Base-by-base conservation (phyloP, 352 stramenopile genomes). In the Globisporangium paroecandrum region DNA sequence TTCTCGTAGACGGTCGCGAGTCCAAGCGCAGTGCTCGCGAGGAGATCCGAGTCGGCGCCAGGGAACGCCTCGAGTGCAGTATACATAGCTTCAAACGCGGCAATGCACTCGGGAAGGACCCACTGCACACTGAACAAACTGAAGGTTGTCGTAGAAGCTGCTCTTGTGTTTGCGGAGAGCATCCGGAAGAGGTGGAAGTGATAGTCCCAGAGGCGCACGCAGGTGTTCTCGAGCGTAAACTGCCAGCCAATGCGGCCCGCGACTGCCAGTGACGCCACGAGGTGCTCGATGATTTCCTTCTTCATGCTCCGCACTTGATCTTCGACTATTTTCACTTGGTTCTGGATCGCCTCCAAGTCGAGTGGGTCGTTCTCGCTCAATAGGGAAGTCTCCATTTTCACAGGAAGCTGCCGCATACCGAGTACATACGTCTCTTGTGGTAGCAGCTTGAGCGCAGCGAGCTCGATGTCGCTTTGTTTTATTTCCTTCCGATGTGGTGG, bases 151-250 rank as follows among this genome's bases (percentile, higher is more conserved):
- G n/a, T 34, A 38, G 15, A 49, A 15, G 20, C n/a, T 25, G 55
- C 10, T 54, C 20, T 54, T 12, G 7, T 25, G 5, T 25, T 43
- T 4, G 58, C 22, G 3, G 43, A 41, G n/a, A 60, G 65, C 59
- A 84, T 72, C 2, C 83, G 68, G 62, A 97, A 91, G 10, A 97
- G 60, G 55, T 96, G 89, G 20, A 97, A 91, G 63, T 98, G 92
- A 56, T 93, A 94, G 69, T 98, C 97, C 89, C 89, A 97, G n/a
- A 97, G 58, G 65, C 91, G 94, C 18, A 91, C 83, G 18, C 82
- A 89, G 1, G 79, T 88, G 65, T 95, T 97, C 41, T 97, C 83
- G 12, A 97, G 62, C 3, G 94, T 59, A 53, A 89, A 89, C 0
- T 53, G 56, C 77, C 83, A 93, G 5, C 81, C 83, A 6, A 91